These are phyloP conservation scores for Chrysophaeum taylorii DNA, from an alignment of 352 stramenopile genomes.

Conservation along the genomic window DNA sequence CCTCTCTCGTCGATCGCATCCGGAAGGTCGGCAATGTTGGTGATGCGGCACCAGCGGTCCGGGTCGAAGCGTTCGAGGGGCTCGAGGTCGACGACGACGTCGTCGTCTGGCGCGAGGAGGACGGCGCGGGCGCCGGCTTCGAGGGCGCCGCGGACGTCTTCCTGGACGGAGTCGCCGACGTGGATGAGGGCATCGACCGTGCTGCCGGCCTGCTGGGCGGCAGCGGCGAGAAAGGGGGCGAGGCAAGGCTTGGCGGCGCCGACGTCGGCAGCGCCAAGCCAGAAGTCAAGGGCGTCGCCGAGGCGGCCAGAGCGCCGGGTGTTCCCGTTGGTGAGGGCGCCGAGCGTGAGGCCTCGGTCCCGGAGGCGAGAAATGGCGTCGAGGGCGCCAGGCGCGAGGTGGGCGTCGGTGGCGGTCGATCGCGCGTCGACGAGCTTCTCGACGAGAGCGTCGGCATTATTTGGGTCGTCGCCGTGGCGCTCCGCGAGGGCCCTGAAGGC, in stretches of 20 bases:
- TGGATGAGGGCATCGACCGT: background rate
- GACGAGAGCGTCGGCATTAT: background rate
- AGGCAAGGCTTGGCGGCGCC: background rate
- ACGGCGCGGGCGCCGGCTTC: background rate
- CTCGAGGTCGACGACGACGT: background rate
- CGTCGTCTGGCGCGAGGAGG: background rate
- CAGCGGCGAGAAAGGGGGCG: background rate
- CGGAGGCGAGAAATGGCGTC: background rate
- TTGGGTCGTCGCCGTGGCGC: background rate
- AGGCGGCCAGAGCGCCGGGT: background rate
- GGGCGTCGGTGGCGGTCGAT: background rate
- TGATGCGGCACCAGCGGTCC: background rate
- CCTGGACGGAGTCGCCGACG: constrained; percentile 2
- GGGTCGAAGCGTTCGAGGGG: background rate
- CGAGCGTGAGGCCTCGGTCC: background rate
- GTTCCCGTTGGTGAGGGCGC: constrained; percentile 13
- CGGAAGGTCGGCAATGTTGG: background rate
- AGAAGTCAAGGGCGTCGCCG: constrained; percentile 3
- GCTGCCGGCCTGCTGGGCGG: background rate
- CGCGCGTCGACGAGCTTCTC: background rate
- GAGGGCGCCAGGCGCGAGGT: background rate
- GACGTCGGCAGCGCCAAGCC: constrained; percentile 1
- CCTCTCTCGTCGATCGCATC: background rate
- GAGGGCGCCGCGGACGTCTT: constrained; percentile 2
- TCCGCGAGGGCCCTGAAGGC: background rate